Conservation (phyloP, 306 rosid species). For the Sophora flavescens region DNA sequence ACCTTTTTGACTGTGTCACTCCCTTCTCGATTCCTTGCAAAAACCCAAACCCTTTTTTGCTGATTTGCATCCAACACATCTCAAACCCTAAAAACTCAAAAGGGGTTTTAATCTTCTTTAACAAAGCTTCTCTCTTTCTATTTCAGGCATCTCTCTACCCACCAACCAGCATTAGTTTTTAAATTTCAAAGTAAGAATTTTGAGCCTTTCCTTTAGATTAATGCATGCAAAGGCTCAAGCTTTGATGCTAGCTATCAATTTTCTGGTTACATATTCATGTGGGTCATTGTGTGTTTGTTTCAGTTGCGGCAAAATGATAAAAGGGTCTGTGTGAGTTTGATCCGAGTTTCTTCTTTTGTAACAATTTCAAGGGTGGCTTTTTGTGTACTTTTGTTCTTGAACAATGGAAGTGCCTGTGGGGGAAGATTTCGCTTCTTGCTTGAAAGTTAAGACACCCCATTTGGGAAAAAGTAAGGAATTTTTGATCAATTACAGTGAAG, state of each 20-base stretch:
- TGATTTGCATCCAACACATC: no score
- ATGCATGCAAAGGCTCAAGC: conserved; percentile 39
- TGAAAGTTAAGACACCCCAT: conserved; percentile 19
- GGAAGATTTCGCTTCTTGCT: conserved; percentile 27
- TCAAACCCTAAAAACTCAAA: neutral
- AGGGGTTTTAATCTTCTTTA: conserved; percentile 15
- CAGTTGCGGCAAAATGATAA: conserved; percentile 34
- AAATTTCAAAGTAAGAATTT: conserved; percentile 7
- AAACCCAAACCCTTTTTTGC: no score
- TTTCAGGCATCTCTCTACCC: conserved; percentile 45
- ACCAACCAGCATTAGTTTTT: conserved; percentile 22
- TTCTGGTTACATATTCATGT: conserved; percentile 40
- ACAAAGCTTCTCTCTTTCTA: conserved; percentile 23
- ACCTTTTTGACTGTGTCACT: neutral
- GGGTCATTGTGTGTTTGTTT: conserved; percentile 35
- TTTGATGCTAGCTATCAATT: conserved; percentile 23
- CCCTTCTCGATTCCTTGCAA: no score
- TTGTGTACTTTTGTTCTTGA: conserved; percentile 6
- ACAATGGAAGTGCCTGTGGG: conserved; percentile 21
- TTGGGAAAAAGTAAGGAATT: conserved; percentile 43
- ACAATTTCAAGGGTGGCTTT: neutral
- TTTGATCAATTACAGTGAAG: conserved; percentile 26
- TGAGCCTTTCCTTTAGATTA: conserved; percentile 3
- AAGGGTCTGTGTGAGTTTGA: conserved; percentile 26
- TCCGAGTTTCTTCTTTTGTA: conserved; percentile 23